A percentile compares a stretch with the other conserved stretches of the same genome.
Evolutionary conservation across 441 rosid genomes (phyloP).

Genomic region (Populus hybrid): DNA sequence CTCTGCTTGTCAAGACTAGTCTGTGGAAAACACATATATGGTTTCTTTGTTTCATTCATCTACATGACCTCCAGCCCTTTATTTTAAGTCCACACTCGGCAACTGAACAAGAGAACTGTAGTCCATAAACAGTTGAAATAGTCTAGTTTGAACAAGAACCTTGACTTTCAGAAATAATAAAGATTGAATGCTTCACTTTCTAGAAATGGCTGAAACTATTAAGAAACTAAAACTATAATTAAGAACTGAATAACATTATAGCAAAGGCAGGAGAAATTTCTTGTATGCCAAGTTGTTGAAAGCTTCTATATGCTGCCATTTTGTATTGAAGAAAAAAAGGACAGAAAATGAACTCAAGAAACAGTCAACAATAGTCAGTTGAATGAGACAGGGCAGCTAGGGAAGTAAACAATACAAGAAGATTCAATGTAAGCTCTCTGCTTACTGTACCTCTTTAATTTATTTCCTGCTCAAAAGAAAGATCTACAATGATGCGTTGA

Average conservation of each 20-base stretch:
- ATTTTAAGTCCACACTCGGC: not conserved
- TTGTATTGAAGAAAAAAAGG: too few relatives aligned
- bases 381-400: not conserved
- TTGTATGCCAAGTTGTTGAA: not conserved
- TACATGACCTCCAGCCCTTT: not conserved
- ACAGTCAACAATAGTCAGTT: not conserved
- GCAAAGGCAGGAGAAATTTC: not conserved
- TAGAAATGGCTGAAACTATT: not conserved
- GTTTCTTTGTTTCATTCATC: not conserved
- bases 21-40: not conserved
- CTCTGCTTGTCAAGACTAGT: slow-evolving; percentile 12
- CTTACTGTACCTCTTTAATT: not conserved
- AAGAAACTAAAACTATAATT: not conserved
- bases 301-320: not conserved
- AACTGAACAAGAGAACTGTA: not conserved
- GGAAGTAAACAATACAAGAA: not conserved
- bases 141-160: not conserved
- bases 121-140: not conserved
- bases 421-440: not conserved
- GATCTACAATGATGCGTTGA: not conserved
- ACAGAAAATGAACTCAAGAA: not conserved
- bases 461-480: not conserved
- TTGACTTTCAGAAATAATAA: not conserved
- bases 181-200: not conserved
- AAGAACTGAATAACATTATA: not conserved